Evolutionary conservation across 441 rosid species (phyloP).

Genomic region (Syzygium syzygioides): DNA sequence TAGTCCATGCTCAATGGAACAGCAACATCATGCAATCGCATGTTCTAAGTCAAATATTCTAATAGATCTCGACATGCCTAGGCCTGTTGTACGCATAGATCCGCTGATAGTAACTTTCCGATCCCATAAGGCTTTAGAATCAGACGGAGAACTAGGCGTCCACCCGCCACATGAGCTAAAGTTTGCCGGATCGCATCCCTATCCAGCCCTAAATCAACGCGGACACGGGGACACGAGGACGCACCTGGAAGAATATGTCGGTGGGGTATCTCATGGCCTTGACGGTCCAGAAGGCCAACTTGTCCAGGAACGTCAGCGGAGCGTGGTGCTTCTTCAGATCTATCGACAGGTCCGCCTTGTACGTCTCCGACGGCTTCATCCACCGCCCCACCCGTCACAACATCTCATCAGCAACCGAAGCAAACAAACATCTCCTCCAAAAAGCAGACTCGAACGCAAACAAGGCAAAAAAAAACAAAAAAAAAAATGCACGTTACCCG

Average conservation of each 20-base stretch:
- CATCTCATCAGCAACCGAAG: not conserved
- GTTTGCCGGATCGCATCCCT: not conserved
- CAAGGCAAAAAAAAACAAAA: not conserved
- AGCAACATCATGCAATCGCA: not conserved
- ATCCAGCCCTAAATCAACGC: not conserved
- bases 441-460: not conserved
- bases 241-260: not conserved
- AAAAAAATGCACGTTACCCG: constrained; percentile 25
- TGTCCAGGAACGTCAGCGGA: not conserved
- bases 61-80: not conserved
- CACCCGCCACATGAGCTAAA: not conserved
- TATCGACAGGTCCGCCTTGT: not conserved
- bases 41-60: not conserved
- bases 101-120: not conserved
- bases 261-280: not conserved
- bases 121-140: not conserved
- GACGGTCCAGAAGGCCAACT: constrained; percentile 1
- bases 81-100: not conserved
- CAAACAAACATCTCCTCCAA: not conserved
- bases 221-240: not conserved
- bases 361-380: not conserved
- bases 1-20: not conserved
- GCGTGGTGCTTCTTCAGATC: constrained; percentile 1
- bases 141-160: not conserved
- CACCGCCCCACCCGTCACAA: not conserved